Base-by-base conservation (phyloP, 2,329 filamentous ascomycete species). In the Neopestalotiopsis sp. region DNA sequence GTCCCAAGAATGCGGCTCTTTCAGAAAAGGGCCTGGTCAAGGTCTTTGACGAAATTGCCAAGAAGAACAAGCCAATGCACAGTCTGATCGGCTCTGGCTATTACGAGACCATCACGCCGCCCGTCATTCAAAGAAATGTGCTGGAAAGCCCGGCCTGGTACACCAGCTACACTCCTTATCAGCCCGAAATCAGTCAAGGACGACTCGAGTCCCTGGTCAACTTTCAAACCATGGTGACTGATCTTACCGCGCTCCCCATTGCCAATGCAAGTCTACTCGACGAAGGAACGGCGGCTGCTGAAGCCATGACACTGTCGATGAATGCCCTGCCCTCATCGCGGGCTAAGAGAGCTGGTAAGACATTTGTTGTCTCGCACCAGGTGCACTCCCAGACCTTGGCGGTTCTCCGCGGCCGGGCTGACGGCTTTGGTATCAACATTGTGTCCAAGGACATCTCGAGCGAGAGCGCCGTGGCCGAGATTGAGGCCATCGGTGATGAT, bases 131-230 rank as follows among this genome's bases (percentile, higher is more conserved):
- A 85, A 88, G 95, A 74, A 98, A 98, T 79, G 88, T 98, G 4
- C 84, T 98, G 69, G 94, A 98, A 85, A 95, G 92, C 79, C 95
- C 95, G 5, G 94, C 91, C 10, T 98, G 95, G 95, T 98, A 98
- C 81, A 98, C 95, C 56, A 97, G 94, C 83, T 98, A 98, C 81
- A 98, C 95, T 0, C 95, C 95, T 17, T 98, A 98, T 82, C 95
- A 98, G 83, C 92, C 95, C 2, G 95, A 98, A 83, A 97, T 98
- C 84, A 97, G 94, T 79, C 95, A 98, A 83, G 95, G 95, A 45
- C 91, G 95, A 67, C 83, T 98, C 71, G 94, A 98, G 85, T 97
- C 94, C 5, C 85, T 98, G 67, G 85, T 98, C 71, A 98, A 98
- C 85, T 98, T 94, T 84, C 95, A 98, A 85, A 98, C 95, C 20